Evolutionary conservation across 106 monocot genomes (phyloP).

Genomic region (Apostasia shenzhenica): DNA sequence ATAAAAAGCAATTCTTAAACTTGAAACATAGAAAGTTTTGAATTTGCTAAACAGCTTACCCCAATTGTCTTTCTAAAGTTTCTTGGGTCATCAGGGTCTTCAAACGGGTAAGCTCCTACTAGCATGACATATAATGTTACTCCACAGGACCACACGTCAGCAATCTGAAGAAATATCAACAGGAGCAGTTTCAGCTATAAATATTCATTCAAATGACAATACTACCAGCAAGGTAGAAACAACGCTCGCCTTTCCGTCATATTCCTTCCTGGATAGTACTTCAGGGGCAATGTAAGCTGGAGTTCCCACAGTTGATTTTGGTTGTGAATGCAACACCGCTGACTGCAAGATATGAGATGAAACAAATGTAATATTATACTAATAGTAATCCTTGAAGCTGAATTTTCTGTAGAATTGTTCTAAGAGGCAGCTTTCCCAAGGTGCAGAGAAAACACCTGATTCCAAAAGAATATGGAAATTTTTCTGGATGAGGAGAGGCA

Average conservation of each 20-base stretch:
- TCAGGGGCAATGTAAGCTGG: conserved; percentile 81
- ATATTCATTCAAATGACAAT: too few species aligned
- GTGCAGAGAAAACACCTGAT: too few species aligned
- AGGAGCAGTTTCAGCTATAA: too few species aligned
- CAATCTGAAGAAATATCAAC: conserved; percentile 26
- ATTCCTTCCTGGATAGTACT: conserved; percentile 58
- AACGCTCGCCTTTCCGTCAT: conserved; percentile 63
- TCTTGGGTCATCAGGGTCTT: conserved; percentile 65
- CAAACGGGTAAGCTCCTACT: conserved; percentile 71
- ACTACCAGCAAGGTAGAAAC: too few species aligned
- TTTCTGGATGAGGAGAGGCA: too few species aligned
- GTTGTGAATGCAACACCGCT: conserved; percentile 65
- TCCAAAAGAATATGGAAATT: too few species aligned
- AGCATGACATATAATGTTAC: conserved; percentile 82
- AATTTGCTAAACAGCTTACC: conserved; percentile 1
- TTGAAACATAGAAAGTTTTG: too few species aligned
- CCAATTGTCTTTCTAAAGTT: conserved; percentile 68
- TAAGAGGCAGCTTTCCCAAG: too few species aligned
- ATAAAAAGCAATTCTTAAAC: too few species aligned
- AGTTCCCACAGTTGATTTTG: conserved; percentile 74
- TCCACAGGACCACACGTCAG: conserved; percentile 87
- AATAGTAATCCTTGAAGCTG: too few species aligned
- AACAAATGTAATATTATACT: too few species aligned
- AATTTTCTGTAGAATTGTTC: too few species aligned
- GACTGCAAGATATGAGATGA: conserved; percentile 22